Percentiles rank a stretch among this genome's conserved stretches.
phyloP scores from a whole-genome alignment of 805 yeast species.

The Wickerhamomyces bovis region DNA sequence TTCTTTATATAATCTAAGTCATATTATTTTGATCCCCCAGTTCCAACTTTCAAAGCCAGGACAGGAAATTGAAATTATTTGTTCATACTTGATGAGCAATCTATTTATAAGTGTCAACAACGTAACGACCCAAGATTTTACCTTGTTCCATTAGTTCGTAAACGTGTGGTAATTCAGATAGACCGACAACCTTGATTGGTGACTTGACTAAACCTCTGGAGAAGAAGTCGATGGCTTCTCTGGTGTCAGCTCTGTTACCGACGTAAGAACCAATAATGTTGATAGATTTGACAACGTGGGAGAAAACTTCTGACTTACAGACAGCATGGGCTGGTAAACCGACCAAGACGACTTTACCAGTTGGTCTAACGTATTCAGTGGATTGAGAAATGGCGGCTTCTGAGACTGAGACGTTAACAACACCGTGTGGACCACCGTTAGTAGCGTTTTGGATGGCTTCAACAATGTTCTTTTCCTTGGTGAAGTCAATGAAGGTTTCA shows the following conservation, averaged over 20 bases:
- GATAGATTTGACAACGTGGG: constrained; percentile 49
- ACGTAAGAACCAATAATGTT: constrained; percentile 71
- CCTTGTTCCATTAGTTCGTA: constrained; percentile 79
- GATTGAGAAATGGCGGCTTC: constrained; percentile 47
- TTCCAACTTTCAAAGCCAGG: neutral
- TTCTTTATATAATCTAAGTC: no score
- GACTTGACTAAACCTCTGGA: constrained; percentile 63
- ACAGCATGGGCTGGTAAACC: constrained; percentile 62
- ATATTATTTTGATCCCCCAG: neutral
- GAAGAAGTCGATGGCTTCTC: constrained; percentile 75
- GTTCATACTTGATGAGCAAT: no score
- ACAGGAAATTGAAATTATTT: no score
- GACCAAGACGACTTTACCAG: constrained; percentile 56
- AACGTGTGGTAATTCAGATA: constrained; percentile 63
- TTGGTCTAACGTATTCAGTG: constrained; percentile 47
- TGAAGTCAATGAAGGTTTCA: constrained; percentile 57
- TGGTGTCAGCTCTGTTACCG: constrained; percentile 83
- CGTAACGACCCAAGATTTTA: constrained; percentile 82
- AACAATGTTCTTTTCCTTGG: constrained; percentile 44
- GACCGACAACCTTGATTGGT: constrained; percentile 70
- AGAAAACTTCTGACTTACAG: constrained; percentile 44
- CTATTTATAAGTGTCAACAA: constrained; percentile 65
- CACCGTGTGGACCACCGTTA: constrained; percentile 64
- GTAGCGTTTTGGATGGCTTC: constrained; percentile 44
- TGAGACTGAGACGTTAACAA: constrained; percentile 35